Evolutionary conservation across 1,284 basidiomycete genomes (phyloP).

Genomic region (Ustilago cynodontis): DNA sequence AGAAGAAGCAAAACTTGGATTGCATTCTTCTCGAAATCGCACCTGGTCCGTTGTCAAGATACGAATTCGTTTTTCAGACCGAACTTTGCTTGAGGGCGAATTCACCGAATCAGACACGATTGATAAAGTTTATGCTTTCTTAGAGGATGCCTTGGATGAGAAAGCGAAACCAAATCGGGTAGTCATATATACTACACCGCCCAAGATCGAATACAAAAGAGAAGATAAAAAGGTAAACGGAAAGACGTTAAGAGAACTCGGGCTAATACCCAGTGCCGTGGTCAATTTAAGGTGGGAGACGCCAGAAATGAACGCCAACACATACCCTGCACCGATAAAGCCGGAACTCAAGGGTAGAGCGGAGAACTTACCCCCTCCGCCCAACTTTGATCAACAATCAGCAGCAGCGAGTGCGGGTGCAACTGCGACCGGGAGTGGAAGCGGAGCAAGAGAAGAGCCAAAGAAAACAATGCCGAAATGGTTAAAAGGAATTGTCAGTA

Average conservation of each 20-base stretch:
- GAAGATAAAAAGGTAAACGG: constrained; percentile 80
- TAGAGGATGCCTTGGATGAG: constrained; percentile 79
- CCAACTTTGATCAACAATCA: constrained; percentile 15
- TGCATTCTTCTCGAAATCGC: constrained; percentile 77
- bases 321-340: constrained; percentile 44
- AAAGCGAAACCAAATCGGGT: constrained; percentile 82
- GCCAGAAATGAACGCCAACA: constrained; percentile 75
- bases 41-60: constrained; percentile 83
- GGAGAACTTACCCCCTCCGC: constrained; percentile 24
- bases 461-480: constrained; percentile 48
- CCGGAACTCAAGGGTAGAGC: constrained; percentile 25
- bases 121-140: constrained; percentile 83
- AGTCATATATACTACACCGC: constrained; percentile 83
- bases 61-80: constrained; percentile 82
- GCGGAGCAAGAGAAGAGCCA: neutral
- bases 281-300: constrained; percentile 82
- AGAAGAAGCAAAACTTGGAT: constrained; percentile 73
- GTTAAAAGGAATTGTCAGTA: constrained; percentile 52
- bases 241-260: constrained; percentile 78
- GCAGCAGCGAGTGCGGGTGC: too few relatives aligned
- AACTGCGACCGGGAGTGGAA: too few relatives aligned
- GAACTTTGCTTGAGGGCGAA: constrained; percentile 82
- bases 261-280: constrained; percentile 83
- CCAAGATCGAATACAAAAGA: constrained; percentile 82
- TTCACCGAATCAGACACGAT: constrained; percentile 84